Percentiles rank a stretch among this genome's conserved stretches.
These are phyloP conservation scores for Grigorovia humatica DNA, from an alignment of 805 yeast genomes.

Conservation along the genomic window DNA sequence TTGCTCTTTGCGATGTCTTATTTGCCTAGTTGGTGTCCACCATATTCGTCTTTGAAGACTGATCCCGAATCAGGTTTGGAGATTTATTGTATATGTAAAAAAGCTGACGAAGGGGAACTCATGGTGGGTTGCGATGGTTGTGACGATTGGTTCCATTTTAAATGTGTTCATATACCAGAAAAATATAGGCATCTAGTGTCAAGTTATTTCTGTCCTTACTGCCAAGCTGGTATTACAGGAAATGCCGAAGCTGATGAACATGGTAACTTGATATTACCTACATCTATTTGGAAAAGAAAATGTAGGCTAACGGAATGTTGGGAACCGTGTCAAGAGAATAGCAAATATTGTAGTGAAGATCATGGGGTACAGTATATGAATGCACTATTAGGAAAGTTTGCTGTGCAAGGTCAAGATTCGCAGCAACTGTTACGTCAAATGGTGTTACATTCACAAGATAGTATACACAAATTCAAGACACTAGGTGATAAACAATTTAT, in stretches of 20 bases:
- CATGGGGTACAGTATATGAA: conserved; percentile 43
- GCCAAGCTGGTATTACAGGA: conserved; percentile 40
- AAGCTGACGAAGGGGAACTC: conserved; percentile 65
- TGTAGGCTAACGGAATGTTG: conserved; percentile 55
- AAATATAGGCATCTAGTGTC: conserved; percentile 46
- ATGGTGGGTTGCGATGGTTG: conserved; percentile 96
- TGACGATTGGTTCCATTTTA: conserved; percentile 90
- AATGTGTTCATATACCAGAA: conserved; percentile 53
- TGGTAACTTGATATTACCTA: conserved; percentile 26
- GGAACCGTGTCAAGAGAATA: conserved; percentile 24
- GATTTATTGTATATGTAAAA: conserved; percentile 66
- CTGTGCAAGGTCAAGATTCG: conserved; percentile 2
- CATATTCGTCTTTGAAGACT: conserved; percentile 14
- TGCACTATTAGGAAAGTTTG: conserved; percentile 3
- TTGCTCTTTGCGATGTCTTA: no score
- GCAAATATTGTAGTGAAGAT: conserved; percentile 66
- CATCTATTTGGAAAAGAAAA: conserved; percentile 62
- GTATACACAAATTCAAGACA: conserved; percentile 9
- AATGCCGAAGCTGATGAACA: neutral
- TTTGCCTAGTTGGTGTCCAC: conserved; percentile 27
- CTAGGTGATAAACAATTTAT: conserved; percentile 16
- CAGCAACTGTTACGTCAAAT: conserved; percentile 9
- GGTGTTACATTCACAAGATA: conserved; percentile 4
- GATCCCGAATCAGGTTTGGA: conserved; percentile 38
- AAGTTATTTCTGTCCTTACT: conserved; percentile 63